A percentile compares a stretch with the other conserved stretches of the same genome.
Evolutionary conservation across 1,284 basidiomycete species (phyloP).

Genomic region (Microbotryomycetes sp.): DNA sequence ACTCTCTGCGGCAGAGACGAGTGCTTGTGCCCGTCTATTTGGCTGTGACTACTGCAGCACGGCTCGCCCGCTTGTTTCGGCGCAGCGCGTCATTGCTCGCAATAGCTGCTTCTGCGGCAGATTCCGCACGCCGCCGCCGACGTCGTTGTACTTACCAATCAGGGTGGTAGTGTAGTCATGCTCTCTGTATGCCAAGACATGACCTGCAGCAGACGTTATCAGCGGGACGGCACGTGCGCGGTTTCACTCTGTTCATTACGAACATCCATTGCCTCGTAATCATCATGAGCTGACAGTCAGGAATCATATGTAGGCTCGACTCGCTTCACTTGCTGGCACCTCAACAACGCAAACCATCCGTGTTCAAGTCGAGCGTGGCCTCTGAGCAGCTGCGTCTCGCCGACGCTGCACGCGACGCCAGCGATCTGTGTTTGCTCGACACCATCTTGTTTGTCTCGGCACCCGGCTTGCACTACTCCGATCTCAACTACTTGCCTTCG

Average conservation of each 20-base stretch:
- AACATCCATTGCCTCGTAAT: too few relatives aligned
- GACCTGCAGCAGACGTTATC: background rate
- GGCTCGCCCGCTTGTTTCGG: background rate
- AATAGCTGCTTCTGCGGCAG: background rate
- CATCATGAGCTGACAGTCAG: too few relatives aligned
- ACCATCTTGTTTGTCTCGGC: slow-evolving; percentile 22
- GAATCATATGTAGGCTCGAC: slow-evolving; percentile 1
- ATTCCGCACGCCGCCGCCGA: background rate
- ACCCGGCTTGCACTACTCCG: slow-evolving; percentile 24
- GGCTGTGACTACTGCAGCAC: background rate
- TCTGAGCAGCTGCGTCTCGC: background rate
- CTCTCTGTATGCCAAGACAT: background rate
- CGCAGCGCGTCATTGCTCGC: background rate
- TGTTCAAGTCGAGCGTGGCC: background rate
- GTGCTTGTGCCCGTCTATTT: background rate
- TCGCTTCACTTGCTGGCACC: background rate
- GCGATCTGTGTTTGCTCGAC: slow-evolving; percentile 18
- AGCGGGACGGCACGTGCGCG: background rate
- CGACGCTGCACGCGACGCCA: slow-evolving; percentile 3
- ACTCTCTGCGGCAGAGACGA: background rate
- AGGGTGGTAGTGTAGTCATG: background rate
- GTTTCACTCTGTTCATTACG: background rate
- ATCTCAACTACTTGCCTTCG: slow-evolving; percentile 21
- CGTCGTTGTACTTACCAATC: background rate
- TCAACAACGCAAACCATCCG: background rate